Percentiles rank a stretch among this genome's conserved stretches.
Conservation (phyloP, 2,329 filamentous ascomycete species). For the Venturia effusa region DNA sequence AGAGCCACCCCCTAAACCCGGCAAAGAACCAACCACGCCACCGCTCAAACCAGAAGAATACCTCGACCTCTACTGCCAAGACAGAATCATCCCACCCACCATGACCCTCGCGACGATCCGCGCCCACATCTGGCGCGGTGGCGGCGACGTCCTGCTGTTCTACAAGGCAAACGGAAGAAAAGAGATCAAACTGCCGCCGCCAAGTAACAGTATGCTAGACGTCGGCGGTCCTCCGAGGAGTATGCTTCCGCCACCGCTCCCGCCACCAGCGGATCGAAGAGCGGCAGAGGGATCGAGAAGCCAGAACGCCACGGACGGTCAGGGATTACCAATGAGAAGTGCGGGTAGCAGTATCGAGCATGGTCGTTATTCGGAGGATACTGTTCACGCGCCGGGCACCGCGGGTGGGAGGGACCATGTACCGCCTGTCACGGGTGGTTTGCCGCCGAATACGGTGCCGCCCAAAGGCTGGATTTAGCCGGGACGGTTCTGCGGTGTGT, state of each 20-base stretch:
- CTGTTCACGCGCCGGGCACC: neutral
- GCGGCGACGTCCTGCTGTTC: conserved; percentile 80
- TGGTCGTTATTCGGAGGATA: neutral
- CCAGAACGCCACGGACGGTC: neutral
- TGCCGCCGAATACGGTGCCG: neutral
- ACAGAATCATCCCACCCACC: conserved; percentile 68
- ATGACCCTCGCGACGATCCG: conserved; percentile 94
- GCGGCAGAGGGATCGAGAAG: neutral
- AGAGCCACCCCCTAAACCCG: conserved; percentile 42
- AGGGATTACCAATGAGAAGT: neutral
- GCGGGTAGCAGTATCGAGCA: neutral
- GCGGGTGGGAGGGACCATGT: neutral
- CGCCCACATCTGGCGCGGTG: conserved; percentile 86
- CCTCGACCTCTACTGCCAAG: conserved; percentile 88
- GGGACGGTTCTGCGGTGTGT: neutral
- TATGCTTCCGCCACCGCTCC: neutral
- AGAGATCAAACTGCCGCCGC: conserved; percentile 30
- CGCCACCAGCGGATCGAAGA: neutral
- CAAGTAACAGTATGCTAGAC: neutral
- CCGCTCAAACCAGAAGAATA: conserved; percentile 78
- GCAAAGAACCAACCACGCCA: neutral
- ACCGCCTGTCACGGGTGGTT: neutral
- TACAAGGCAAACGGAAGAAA: conserved; percentile 91
- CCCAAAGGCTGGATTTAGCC: neutral
- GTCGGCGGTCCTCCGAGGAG: neutral